A percentile compares a stretch with the other conserved stretches of the same genome.
These are phyloP conservation scores for Canavalia ensiformis DNA, from an alignment of 306 rosid species.

Conservation along the genomic window DNA sequence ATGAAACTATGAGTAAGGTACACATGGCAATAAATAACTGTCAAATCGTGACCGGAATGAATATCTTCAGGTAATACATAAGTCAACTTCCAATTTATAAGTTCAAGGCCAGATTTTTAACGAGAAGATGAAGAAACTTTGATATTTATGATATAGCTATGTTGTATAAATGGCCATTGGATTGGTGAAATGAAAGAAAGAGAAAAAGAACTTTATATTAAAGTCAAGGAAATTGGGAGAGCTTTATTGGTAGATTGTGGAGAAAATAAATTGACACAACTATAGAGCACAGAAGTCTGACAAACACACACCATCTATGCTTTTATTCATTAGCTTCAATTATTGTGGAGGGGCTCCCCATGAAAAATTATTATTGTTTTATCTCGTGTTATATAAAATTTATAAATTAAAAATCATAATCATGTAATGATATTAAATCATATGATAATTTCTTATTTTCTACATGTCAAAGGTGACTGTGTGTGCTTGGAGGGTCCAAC, in stretches of 20 bases:
- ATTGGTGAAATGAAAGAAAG: conserved; percentile 31
- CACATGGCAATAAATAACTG: conserved; percentile 52
- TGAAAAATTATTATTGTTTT: no score
- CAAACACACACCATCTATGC: not conserved
- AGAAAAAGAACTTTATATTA: conserved; percentile 4
- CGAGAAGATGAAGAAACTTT: not conserved
- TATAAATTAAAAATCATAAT: no score
- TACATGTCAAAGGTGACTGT: conserved; percentile 51
- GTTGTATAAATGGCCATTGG: not conserved
- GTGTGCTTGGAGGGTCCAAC: conserved; percentile 58
- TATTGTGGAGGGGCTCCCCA: conserved; percentile 39
- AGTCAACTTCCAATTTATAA: conserved; percentile 57
- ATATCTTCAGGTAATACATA: conserved; percentile 14
- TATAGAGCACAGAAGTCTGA: conserved; percentile 26
- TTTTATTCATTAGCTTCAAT: conserved; percentile 41
- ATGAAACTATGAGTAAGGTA: conserved; percentile 33
- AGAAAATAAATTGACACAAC: conserved; percentile 46
- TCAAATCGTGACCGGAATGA: conserved; percentile 51
- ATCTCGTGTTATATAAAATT: no score
- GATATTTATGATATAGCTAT: conserved; percentile 40
- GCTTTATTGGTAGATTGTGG: conserved; percentile 50
- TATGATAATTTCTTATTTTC: no score
- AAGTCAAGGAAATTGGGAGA: conserved; percentile 42
- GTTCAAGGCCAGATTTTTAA: conserved; percentile 32
- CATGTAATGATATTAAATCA: no score